Percentiles rank a stretch among this genome's conserved stretches.
Evolutionary conservation across 1,284 basidiomycete species (phyloP).

Genomic region (Tilletia setariae): DNA sequence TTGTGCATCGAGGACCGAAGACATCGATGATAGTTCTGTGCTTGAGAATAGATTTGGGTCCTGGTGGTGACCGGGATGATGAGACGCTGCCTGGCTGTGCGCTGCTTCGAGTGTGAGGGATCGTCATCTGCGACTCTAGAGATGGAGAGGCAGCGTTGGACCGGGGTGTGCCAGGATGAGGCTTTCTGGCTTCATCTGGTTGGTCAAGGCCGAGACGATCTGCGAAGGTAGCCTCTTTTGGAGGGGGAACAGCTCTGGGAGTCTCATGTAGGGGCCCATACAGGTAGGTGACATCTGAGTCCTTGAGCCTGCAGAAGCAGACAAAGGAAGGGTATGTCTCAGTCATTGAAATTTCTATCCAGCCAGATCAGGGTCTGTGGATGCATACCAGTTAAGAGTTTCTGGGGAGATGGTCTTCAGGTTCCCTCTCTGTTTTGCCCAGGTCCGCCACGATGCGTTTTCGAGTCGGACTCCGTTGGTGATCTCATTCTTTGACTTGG

Average conservation of each 20-base stretch:
- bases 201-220: conserved; percentile 60
- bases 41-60: conserved; percentile 84
- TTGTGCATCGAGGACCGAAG: conserved; percentile 60
- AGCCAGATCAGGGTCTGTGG: not conserved
- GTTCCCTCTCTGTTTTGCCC: conserved; percentile 98
- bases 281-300: conserved; percentile 98
- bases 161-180: not conserved
- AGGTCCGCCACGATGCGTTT: conserved; percentile 97
- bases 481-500: conserved; percentile 95
- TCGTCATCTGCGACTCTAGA: not conserved
- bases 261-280: conserved; percentile 83
- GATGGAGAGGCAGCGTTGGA: conserved; percentile 8
- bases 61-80: conserved; percentile 19
- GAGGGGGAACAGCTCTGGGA: conserved; percentile 63
- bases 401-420: conserved; percentile 93
- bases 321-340: not conserved
- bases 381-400: conserved; percentile 88
- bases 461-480: conserved; percentile 90
- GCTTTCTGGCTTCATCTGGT: not conserved
- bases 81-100: not conserved
- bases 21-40: conserved; percentile 89
- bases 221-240: conserved; percentile 59
- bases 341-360: not conserved
- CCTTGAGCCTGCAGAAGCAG: conserved; percentile 76
- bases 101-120: no score